Conservation (phyloP, 768 basidiomycete species). For the Macrolepiota albuminosa region DNA sequence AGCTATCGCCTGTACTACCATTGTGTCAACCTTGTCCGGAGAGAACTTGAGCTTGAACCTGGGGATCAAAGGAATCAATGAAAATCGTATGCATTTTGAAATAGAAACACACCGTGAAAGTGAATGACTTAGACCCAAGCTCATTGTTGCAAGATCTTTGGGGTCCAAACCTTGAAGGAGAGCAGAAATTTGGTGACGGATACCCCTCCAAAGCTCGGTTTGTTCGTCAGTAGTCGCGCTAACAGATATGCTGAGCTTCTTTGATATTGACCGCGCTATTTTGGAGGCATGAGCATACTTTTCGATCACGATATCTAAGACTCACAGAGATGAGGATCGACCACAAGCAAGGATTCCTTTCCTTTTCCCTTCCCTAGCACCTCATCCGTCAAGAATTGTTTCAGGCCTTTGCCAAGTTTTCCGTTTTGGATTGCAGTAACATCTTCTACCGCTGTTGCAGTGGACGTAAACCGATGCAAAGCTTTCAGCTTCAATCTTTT, state of each 20-base stretch:
- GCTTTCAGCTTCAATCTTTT: conserved; percentile 92
- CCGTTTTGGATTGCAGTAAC: conserved; percentile 89
- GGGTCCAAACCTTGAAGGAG: conserved; percentile 90
- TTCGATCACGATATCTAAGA: conserved; percentile 7
- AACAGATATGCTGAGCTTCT: conserved; percentile 92
- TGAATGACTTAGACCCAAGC: conserved; percentile 94
- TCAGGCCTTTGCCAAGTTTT: conserved; percentile 88
- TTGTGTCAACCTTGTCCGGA: conserved; percentile 98
- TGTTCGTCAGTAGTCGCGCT: conserved; percentile 51
- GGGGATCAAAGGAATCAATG: neutral
- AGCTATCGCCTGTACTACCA: conserved; percentile 99
- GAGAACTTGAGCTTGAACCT: conserved; percentile 99
- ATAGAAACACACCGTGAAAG: conserved; percentile 70
- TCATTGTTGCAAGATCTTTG: conserved; percentile 96
- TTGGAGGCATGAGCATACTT: neutral
- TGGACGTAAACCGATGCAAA: conserved; percentile 94
- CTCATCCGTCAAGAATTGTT: conserved; percentile 87
- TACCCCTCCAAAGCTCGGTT: conserved; percentile 91
- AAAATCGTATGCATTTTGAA: neutral
- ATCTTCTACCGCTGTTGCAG: conserved; percentile 95
- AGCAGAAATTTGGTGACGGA: conserved; percentile 80
- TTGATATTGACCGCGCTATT: conserved; percentile 79
- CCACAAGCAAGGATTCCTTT: conserved; percentile 79
- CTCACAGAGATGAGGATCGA: conserved; percentile 88
- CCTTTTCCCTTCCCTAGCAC: conserved; percentile 87